Percentiles rank a stretch among this genome's conserved stretches.
These are phyloP conservation scores for Arabidopsis thaliana DNA, from an alignment of 345 rosid species.

Conservation along the genomic window DNA sequence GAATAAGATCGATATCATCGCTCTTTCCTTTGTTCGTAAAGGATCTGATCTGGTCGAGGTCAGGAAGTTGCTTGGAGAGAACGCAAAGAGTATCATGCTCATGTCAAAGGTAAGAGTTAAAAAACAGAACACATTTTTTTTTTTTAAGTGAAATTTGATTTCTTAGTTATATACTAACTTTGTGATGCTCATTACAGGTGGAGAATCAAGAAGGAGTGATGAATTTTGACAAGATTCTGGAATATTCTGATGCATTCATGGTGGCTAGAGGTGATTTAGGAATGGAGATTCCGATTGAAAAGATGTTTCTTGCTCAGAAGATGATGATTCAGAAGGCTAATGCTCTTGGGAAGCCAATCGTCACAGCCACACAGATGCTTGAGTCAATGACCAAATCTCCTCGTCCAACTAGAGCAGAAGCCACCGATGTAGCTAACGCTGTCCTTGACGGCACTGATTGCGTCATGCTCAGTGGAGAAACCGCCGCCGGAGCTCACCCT, in stretches of 20 bases:
- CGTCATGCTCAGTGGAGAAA: conserved; percentile 81
- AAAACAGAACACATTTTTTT: conserved; percentile 2
- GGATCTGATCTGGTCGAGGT: conserved; percentile 64
- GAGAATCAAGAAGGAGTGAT: conserved; percentile 79
- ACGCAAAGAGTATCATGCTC: conserved; percentile 53
- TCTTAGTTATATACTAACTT: neutral
- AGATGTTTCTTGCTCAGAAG: conserved; percentile 75
- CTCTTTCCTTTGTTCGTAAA: conserved; percentile 66
- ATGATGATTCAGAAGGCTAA: conserved; percentile 70
- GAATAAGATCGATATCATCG: conserved; percentile 62
- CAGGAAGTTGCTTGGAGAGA: conserved; percentile 52
- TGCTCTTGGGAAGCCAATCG: conserved; percentile 67
- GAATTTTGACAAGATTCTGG: conserved; percentile 63
- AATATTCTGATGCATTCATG: conserved; percentile 77
- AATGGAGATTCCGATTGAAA: conserved; percentile 81
- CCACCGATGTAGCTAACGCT: conserved; percentile 81
- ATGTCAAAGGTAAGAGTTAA: conserved; percentile 34
- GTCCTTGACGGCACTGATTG: conserved; percentile 79
- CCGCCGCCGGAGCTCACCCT: conserved; percentile 77
- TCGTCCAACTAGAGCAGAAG: conserved; percentile 77
- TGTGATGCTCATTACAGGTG: conserved; percentile 46
- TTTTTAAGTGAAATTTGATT: neutral
- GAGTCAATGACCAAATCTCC: conserved; percentile 79
- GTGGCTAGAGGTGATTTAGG: conserved; percentile 84
- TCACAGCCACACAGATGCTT: conserved; percentile 66